A percentile compares a stretch with the other conserved stretches of the same genome.
Conservation (phyloP, 2,329 filamentous ascomycete genomes). For the Hymenoscyphus fructigenus region DNA sequence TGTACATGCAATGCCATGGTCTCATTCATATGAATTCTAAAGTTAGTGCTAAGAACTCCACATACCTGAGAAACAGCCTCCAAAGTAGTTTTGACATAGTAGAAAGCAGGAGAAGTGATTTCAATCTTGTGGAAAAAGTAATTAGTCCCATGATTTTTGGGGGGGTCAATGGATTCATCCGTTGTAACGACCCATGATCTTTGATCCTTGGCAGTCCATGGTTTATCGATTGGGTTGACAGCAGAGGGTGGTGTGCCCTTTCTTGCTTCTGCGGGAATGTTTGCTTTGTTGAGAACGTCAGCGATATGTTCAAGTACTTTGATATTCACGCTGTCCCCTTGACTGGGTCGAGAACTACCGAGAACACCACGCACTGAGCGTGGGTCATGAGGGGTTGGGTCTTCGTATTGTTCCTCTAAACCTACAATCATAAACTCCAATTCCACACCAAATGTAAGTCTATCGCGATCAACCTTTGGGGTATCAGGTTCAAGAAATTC, state of each 20-base stretch:
- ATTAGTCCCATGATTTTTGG: background rate
- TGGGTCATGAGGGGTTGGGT: background rate
- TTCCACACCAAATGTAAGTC: constrained; percentile 7
- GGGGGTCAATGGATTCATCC: background rate
- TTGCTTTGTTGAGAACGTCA: background rate
- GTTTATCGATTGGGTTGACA: background rate
- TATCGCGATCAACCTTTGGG: background rate
- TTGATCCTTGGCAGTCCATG: background rate
- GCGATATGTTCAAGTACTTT: background rate
- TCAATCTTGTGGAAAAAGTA: background rate
- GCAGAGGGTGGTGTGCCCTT: background rate
- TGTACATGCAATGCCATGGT: constrained; percentile 3
- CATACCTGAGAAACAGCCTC: background rate
- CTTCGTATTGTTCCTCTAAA: background rate
- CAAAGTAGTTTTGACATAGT: background rate
- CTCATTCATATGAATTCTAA: background rate
- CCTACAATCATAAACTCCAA: background rate
- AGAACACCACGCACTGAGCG: background rate
- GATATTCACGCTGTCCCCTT: background rate
- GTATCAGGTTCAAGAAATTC: background rate
- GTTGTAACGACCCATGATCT: background rate
- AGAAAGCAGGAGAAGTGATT: background rate
- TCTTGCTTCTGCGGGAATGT: background rate
- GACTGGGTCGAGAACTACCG: background rate
- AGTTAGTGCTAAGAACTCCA: background rate